Conservation (phyloP, 2,329 filamentous ascomycete genomes). For the Talaromyces amestolkiae region DNA sequence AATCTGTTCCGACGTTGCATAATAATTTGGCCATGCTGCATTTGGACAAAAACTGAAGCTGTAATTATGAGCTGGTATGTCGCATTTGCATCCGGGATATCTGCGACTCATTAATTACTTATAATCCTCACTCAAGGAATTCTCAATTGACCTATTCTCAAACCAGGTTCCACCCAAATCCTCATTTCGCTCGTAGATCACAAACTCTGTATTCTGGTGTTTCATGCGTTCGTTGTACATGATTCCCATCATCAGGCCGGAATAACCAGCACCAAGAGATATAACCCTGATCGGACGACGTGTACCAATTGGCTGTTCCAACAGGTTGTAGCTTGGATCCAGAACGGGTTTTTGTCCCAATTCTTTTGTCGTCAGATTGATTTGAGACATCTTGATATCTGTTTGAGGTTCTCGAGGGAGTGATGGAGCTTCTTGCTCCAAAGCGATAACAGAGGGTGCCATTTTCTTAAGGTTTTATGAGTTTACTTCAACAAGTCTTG, state of each 20-base stretch:
- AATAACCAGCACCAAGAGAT: background rate
- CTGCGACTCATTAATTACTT: background rate
- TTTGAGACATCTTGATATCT: background rate
- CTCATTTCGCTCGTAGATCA: background rate
- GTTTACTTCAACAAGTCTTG: background rate
- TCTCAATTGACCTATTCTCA: background rate
- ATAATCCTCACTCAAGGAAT: no score
- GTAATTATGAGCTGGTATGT: slow-evolving; percentile 14
- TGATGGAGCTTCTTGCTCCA: background rate
- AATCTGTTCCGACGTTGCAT: background rate
- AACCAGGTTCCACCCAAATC: slow-evolving; percentile 4
- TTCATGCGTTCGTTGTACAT: background rate
- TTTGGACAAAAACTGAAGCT: slow-evolving; percentile 1
- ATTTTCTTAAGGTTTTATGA: background rate
- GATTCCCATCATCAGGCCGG: background rate
- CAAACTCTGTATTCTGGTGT: background rate
- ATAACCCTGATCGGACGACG: background rate
- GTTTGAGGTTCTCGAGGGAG: background rate
- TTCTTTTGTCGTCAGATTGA: background rate
- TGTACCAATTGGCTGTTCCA: background rate
- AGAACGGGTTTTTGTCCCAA: background rate
- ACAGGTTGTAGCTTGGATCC: background rate
- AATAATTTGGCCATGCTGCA: slow-evolving; percentile 19
- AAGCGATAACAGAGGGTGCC: background rate
- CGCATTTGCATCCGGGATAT: slow-evolving; percentile 15